Conservation (phyloP, 768 basidiomycete genomes). For the Rhodocollybia butyracea region DNA sequence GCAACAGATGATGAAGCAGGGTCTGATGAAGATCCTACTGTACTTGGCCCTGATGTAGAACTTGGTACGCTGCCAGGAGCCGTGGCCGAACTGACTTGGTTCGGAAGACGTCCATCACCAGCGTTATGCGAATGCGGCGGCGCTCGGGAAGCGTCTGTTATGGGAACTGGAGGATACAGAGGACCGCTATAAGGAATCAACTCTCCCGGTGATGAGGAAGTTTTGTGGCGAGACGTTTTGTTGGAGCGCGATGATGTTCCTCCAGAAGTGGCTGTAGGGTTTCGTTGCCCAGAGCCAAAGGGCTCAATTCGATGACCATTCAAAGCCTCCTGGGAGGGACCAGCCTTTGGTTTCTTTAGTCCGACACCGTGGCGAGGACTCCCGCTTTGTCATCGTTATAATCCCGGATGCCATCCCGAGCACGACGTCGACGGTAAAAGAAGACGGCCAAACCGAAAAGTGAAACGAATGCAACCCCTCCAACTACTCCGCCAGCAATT, state of each 20-base stretch:
- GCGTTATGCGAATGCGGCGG: background rate
- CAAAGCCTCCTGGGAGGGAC: background rate
- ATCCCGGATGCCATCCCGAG: background rate
- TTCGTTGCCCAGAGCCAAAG: background rate
- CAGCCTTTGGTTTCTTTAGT: background rate
- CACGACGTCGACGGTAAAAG: background rate
- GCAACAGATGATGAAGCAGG: background rate
- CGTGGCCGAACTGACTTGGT: background rate
- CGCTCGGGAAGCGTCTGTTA: background rate
- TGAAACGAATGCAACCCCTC: background rate
- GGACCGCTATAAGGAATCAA: background rate
- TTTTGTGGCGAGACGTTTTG: background rate
- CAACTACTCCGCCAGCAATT: conserved; percentile 7
- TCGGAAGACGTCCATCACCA: background rate
- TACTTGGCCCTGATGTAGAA: background rate
- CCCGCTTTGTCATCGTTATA: background rate
- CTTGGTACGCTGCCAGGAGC: background rate
- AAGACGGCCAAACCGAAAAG: background rate
- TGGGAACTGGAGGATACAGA: background rate
- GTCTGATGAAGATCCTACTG: too few relatives aligned
- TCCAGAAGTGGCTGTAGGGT: background rate
- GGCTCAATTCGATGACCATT: conserved; percentile 2
- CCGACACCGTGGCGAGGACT: background rate
- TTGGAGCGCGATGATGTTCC: background rate
- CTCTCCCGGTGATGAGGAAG: background rate